Conservation (phyloP, 1,284 basidiomycete genomes). For the Wolfiporia cocos region DNA sequence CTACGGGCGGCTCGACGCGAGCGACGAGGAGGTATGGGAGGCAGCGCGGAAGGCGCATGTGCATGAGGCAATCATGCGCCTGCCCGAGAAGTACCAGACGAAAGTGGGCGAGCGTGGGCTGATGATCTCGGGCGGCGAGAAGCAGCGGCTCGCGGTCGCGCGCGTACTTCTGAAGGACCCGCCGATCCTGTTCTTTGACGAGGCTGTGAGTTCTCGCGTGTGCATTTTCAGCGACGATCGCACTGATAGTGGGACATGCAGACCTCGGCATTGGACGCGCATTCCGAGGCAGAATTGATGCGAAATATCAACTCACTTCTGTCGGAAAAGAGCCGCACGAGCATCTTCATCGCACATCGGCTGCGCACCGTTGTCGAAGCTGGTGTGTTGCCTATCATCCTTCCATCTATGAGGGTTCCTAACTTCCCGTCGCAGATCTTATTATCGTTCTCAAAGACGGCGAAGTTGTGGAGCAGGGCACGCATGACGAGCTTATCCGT, state of each 20-base stretch:
- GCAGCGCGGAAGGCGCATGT: slow-evolving; percentile 87
- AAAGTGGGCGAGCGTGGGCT: slow-evolving; percentile 94
- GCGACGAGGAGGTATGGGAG: slow-evolving; percentile 82
- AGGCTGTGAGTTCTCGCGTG: slow-evolving; percentile 63
- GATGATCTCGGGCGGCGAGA: slow-evolving; percentile 98
- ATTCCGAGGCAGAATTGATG: slow-evolving; percentile 95
- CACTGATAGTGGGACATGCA: slow-evolving; percentile 23
- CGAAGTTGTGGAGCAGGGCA: slow-evolving; percentile 85
- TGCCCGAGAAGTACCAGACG: slow-evolving; percentile 87
- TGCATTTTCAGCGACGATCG: not conserved
- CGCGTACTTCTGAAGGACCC: slow-evolving; percentile 92
- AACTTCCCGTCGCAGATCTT: slow-evolving; percentile 45
- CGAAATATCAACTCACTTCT: slow-evolving; percentile 84
- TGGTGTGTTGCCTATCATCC: slow-evolving; percentile 38
- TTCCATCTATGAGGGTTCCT: slow-evolving; percentile 7
- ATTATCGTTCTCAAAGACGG: slow-evolving; percentile 90
- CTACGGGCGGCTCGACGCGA: slow-evolving; percentile 87
- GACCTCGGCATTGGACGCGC: slow-evolving; percentile 93
- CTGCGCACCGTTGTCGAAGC: slow-evolving; percentile 88
- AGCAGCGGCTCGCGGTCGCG: slow-evolving; percentile 93
- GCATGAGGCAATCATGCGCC: slow-evolving; percentile 70
- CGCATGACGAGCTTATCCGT: slow-evolving; percentile 78
- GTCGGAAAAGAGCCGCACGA: slow-evolving; percentile 75
- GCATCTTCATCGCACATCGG: slow-evolving; percentile 93
- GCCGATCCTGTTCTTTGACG: slow-evolving; percentile 94